These are phyloP conservation scores for Chlamydomonas applanata DNA, from an alignment of 139 green algal species.

Conservation along the genomic window DNA sequence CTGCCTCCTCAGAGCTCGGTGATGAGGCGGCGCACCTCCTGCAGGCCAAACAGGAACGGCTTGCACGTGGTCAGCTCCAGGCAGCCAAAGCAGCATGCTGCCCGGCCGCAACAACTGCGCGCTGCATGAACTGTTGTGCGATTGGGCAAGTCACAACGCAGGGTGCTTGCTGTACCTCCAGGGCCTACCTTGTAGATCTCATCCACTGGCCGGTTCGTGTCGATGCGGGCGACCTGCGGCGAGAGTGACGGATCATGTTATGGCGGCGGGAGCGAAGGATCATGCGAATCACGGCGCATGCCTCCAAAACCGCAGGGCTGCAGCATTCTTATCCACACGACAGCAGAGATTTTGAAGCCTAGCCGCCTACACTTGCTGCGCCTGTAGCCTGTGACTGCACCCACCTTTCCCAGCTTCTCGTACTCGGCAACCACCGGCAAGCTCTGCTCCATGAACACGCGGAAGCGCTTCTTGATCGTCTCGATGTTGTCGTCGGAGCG, in stretches of 20 bases:
- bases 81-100: no score
- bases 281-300: not conserved
- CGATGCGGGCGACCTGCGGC: constrained; percentile 23
- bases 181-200: constrained; percentile 4
- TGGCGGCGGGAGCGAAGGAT: not conserved
- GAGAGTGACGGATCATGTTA: not conserved
- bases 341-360: not conserved
- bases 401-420: constrained; percentile 60
- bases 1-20: constrained; percentile 1
- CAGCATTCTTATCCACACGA: no score
- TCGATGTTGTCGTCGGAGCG: constrained; percentile 93
- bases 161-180: no score
- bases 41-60: no score
- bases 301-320: no score
- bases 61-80: no score
- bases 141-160: no score
- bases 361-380: not conserved
- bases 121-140: no score
- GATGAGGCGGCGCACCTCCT: constrained; percentile 5
- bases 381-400: not conserved
- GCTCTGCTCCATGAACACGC: constrained; percentile 79
- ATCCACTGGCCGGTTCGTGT: constrained; percentile 14
- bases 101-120: no score
- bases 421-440: constrained; percentile 87
- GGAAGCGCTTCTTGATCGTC: constrained; percentile 91